Conservation (phyloP, 139 green algal species). For the Tetradesmus obliquus region DNA sequence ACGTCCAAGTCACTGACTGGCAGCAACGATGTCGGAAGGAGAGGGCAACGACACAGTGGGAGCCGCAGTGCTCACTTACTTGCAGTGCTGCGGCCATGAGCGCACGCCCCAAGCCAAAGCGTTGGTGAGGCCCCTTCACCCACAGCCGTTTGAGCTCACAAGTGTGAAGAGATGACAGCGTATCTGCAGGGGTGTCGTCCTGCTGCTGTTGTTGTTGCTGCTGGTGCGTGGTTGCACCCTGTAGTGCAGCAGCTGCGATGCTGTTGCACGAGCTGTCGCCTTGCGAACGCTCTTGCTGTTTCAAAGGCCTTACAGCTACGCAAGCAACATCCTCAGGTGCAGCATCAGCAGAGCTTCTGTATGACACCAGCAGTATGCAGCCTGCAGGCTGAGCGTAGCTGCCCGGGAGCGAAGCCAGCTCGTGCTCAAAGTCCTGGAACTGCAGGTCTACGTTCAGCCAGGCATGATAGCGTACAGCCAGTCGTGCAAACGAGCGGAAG, state of each 20-base stretch:
- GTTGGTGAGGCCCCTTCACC: background rate
- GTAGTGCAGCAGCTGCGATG: background rate
- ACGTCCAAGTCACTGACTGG: background rate
- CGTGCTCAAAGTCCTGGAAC: constrained; percentile 27
- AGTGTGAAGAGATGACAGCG: background rate
- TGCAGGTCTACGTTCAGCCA: constrained; percentile 8
- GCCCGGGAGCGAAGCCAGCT: constrained; percentile 11
- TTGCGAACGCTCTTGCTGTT: background rate
- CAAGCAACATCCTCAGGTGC: background rate
- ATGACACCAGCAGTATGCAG: constrained; percentile 4
- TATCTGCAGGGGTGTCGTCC: background rate
- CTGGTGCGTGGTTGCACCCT: background rate
- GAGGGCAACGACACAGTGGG: no score
- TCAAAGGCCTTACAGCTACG: constrained; percentile 17
- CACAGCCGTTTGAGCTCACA: constrained; percentile 36
- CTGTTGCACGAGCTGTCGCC: background rate
- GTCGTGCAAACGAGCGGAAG: background rate
- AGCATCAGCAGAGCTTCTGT: background rate
- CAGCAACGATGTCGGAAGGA: background rate
- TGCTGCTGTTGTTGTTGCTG: background rate
- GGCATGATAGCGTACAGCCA: background rate
- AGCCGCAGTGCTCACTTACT: background rate
- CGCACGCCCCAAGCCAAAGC: background rate
- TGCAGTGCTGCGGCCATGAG: background rate
- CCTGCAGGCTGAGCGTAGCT: background rate